Conservation (phyloP, 2,329 filamentous ascomycete genomes). For the Tothia fuscella region DNA sequence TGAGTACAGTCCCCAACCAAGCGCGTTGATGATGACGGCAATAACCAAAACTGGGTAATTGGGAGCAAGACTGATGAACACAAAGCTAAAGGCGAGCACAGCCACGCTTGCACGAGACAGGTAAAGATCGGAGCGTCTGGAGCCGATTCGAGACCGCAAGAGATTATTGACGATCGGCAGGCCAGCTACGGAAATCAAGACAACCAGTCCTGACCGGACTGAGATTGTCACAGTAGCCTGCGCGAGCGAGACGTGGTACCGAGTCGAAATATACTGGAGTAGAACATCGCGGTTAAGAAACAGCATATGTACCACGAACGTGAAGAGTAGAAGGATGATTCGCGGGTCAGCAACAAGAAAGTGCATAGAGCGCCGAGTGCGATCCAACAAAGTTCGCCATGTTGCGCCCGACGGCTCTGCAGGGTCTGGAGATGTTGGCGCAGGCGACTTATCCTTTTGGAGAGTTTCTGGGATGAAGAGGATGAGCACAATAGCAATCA, state of each 20-base stretch:
- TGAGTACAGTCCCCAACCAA: conserved; percentile 34
- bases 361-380: conserved; percentile 1
- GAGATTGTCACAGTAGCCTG: conserved; percentile 22
- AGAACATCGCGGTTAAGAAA: conserved; percentile 22
- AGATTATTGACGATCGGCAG: conserved; percentile 19
- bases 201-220: conserved; percentile 18
- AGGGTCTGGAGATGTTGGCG: background rate
- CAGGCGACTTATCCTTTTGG: conserved; percentile 12
- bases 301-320: conserved; percentile 20
- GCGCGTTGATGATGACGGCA: conserved; percentile 34
- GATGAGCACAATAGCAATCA: conserved; percentile 13
- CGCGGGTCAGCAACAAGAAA: conserved; percentile 22
- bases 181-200: conserved; percentile 20
- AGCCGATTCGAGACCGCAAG: conserved; percentile 14
- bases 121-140: conserved; percentile 20
- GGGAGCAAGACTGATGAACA: conserved; percentile 20
- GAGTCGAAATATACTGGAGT: conserved; percentile 42
- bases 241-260: conserved; percentile 36
- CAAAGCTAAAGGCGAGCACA: conserved; percentile 19
- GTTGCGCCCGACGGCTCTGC: too few species aligned
- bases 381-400: too few species aligned
- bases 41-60: conserved; percentile 17
- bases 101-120: conserved; percentile 20
- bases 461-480: conserved; percentile 23
- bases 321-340: conserved; percentile 19